These are phyloP conservation scores for Skeletonema grethae DNA, from an alignment of 108 stramenopile genomes.

Conservation along the genomic window DNA sequence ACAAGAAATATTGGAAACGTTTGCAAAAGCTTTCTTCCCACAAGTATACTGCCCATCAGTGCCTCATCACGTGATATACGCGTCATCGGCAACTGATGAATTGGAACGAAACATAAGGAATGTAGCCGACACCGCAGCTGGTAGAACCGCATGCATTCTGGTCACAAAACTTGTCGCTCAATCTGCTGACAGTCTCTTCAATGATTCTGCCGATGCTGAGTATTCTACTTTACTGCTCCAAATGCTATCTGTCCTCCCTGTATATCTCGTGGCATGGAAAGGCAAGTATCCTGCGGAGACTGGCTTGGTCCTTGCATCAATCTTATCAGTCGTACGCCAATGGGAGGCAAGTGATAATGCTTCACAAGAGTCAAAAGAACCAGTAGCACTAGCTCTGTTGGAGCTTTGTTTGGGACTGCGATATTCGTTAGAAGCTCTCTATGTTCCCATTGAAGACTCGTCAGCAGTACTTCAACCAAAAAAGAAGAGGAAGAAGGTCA, in stretches of 20 bases:
- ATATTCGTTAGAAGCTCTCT: conserved; percentile 25
- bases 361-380: conserved; percentile 2
- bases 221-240: conserved; percentile 25
- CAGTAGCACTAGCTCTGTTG: conserved; percentile 12
- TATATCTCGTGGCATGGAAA: conserved; percentile 41
- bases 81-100: conserved; percentile 12
- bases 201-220: conserved; percentile 7
- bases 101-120: conserved; percentile 15
- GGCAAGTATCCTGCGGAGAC: conserved; percentile 32
- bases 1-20: conserved; percentile 33
- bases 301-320: conserved; percentile 32
- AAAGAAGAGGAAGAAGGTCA: conserved; percentile 5
- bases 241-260: conserved; percentile 44
- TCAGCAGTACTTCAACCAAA: neutral
- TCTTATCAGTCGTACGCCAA: conserved; percentile 36
- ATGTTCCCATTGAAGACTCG: neutral
- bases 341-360: conserved; percentile 12
- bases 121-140: conserved; percentile 27
- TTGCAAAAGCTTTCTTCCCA: conserved; percentile 45
- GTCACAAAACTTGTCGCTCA: conserved; percentile 29
- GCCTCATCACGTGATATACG: conserved; percentile 7
- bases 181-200: conserved; percentile 8
- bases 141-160: conserved; percentile 31
- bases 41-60: conserved; percentile 8
- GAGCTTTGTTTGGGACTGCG: conserved; percentile 33